Evolutionary conservation across 345 rosid genomes (phyloP).

Genomic region (Mallotus nudiflorus): DNA sequence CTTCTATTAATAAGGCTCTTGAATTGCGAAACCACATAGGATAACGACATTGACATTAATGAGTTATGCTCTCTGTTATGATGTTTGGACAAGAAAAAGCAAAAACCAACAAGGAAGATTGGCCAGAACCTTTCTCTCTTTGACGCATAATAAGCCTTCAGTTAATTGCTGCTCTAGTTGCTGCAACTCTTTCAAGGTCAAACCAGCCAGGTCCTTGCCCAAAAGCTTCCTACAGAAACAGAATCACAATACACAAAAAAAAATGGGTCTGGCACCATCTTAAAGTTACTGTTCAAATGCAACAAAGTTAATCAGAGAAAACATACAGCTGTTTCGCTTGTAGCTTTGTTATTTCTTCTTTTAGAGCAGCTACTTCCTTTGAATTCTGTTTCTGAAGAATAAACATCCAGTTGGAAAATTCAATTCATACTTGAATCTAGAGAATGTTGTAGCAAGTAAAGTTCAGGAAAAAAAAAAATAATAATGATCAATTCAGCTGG

Average conservation of each 20-base stretch:
- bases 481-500: background rate
- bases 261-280: background rate
- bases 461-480: background rate
- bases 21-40: background rate
- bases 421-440: background rate
- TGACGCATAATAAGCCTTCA: constrained; percentile 62
- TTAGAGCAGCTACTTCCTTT: constrained; percentile 52
- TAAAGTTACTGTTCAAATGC: background rate
- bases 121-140: constrained; percentile 67
- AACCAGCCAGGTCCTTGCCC: constrained; percentile 64
- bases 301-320: constrained; percentile 16
- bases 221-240: constrained; percentile 48
- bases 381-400: constrained; percentile 48
- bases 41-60: background rate
- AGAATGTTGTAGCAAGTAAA: background rate
- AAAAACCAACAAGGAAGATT: background rate
- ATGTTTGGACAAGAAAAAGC: background rate
- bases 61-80: background rate
- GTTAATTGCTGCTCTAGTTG: constrained; percentile 66
- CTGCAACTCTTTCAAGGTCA: constrained; percentile 74
- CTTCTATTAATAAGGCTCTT: constrained; percentile 1
- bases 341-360: constrained; percentile 66
- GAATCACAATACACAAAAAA: constrained; percentile 6
- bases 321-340: constrained; percentile 73
- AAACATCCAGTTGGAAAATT: constrained; percentile 5